Conservation (phyloP, 129 eudicot genomes). For the Chrysanthemum seticuspe region DNA sequence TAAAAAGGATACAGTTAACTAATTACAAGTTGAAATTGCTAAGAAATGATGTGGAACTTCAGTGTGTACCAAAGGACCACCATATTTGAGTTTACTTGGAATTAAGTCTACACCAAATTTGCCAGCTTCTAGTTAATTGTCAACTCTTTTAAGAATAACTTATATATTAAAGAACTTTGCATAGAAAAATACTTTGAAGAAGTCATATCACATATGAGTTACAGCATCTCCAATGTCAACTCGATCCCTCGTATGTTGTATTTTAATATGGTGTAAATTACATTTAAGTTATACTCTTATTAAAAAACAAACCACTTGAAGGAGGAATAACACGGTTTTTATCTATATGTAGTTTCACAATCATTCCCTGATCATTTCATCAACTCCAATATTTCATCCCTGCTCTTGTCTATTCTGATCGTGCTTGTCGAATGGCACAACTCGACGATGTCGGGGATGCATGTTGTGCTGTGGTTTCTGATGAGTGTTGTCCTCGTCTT, state of each 20-base stretch:
- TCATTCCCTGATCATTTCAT: too few species aligned
- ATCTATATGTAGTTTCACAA: too few species aligned
- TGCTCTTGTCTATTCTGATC: too few species aligned
- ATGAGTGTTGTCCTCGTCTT: slow-evolving; percentile 19
- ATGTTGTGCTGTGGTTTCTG: slow-evolving; percentile 13
- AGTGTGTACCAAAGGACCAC: not conserved
- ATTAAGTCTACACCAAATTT: not conserved
- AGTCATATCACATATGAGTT: not conserved
- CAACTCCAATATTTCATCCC: too few species aligned
- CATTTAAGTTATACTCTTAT: not conserved
- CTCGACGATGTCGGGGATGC: slow-evolving; percentile 11
- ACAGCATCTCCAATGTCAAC: slow-evolving; percentile 6
- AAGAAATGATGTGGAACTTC: slow-evolving; percentile 5
- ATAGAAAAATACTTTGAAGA: too few species aligned
- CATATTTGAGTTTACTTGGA: not conserved
- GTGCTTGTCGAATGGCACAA: slow-evolving; percentile 3
- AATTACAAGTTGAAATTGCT: not conserved
- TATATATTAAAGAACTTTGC: not conserved
- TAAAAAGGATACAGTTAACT: too few species aligned
- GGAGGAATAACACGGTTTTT: too few species aligned
- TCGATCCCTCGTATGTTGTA: too few species aligned
- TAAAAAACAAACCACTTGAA: too few species aligned
- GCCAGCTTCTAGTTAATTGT: slow-evolving; percentile 1
- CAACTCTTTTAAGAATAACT: not conserved
- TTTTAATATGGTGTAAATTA: not conserved